Percentiles rank a stretch among this genome's conserved stretches.
Conservation (phyloP, 164 flowering plant genomes). For the Umbellularia californica region DNA sequence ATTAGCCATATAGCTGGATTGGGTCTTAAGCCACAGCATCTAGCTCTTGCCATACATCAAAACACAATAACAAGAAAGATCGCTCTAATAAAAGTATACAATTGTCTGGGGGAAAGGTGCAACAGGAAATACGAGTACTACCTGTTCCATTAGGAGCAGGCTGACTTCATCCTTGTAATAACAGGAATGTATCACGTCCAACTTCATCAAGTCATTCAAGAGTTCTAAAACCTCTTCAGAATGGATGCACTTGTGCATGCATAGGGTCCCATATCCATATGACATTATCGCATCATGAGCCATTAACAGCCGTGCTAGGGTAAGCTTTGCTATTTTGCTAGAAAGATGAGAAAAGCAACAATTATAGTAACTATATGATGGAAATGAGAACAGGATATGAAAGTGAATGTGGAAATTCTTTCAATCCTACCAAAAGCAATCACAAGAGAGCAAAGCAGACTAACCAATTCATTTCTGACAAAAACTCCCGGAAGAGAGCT, state of each 20-base stretch:
- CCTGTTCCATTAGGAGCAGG: slow-evolving; percentile 60
- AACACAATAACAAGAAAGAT: not conserved
- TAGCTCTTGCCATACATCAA: not conserved
- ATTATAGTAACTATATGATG: slow-evolving; percentile 1
- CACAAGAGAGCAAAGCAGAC: not conserved
- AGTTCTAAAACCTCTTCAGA: slow-evolving; percentile 61
- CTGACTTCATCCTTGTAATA: slow-evolving; percentile 73
- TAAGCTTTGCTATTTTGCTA: slow-evolving; percentile 91
- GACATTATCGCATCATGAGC: slow-evolving; percentile 47
- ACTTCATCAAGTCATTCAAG: slow-evolving; percentile 49
- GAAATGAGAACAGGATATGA: not conserved
- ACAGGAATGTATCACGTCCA: slow-evolving; percentile 61
- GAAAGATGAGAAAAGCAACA: slow-evolving; percentile 11
- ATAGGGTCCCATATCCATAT: slow-evolving; percentile 19
- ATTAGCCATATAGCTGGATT: not conserved
- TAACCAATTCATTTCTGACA: slow-evolving; percentile 52
- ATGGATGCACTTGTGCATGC: slow-evolving; percentile 26
- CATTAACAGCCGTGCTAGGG: slow-evolving; percentile 73
- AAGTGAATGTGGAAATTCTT: not conserved
- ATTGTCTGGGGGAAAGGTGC: not conserved
- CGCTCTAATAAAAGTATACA: not conserved
- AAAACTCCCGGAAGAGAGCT: slow-evolving; percentile 50
- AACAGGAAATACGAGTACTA: slow-evolving; percentile 17
- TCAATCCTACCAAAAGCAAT: not conserved
- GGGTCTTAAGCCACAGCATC: not conserved